These are phyloP conservation scores for Lagenidium sp. DNA, from an alignment of 352 stramenopile species.

Conservation along the genomic window DNA sequence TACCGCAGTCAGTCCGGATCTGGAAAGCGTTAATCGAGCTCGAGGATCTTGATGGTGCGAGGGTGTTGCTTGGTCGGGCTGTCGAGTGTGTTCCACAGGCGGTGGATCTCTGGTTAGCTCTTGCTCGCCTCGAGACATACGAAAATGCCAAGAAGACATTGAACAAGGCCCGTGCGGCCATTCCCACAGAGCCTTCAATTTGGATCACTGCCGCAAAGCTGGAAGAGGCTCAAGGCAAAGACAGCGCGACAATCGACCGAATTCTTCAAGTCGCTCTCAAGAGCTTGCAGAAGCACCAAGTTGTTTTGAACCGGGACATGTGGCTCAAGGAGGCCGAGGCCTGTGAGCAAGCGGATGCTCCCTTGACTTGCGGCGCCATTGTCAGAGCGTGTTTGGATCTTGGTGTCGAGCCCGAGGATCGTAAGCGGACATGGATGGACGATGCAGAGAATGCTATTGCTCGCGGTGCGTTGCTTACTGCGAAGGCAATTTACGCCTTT, in stretches of 20 bases:
- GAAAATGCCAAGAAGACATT: constrained; percentile 97
- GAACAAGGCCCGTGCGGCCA: constrained; percentile 91
- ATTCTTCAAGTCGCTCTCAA: constrained; percentile 80
- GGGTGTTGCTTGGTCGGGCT: constrained; percentile 93
- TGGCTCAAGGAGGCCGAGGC: constrained; percentile 97
- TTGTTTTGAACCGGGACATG: constrained; percentile 91
- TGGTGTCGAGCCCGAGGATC: constrained; percentile 94
- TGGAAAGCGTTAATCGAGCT: constrained; percentile 99
- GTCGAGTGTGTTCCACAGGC: constrained; percentile 97
- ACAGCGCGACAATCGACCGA: constrained; percentile 71
- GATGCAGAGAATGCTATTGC: constrained; percentile 92
- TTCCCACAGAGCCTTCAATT: constrained; percentile 95
- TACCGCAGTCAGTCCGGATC: constrained; percentile 95
- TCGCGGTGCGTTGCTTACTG: constrained; percentile 83
- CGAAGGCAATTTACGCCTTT: constrained; percentile 92
- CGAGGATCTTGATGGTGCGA: constrained; percentile 95
- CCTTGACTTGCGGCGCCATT: constrained; percentile 93
- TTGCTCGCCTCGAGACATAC: constrained; percentile 97
- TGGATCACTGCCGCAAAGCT: constrained; percentile 99
- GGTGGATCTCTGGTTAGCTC: constrained; percentile 97
- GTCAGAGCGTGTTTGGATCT: constrained; percentile 91
- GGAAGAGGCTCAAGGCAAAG: constrained; percentile 95
- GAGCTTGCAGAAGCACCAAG: constrained; percentile 85
- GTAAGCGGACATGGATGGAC: constrained; percentile 95
- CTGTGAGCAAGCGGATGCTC: constrained; percentile 86